These are phyloP conservation scores for Aureobasidium uvarum DNA, from an alignment of 2,329 filamentous ascomycete genomes.

Conservation along the genomic window DNA sequence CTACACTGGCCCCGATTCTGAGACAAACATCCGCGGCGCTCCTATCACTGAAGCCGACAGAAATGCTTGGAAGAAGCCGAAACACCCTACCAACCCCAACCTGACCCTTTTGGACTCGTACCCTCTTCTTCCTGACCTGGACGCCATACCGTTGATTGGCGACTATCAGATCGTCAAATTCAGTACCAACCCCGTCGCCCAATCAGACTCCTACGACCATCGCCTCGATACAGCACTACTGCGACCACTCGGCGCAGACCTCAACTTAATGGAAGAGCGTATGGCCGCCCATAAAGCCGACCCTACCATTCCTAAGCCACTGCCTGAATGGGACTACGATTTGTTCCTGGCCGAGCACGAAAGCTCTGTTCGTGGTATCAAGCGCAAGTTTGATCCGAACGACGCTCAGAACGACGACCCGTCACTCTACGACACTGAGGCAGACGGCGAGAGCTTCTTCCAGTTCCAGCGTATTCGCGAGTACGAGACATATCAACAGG, in stretches of 20 bases:
- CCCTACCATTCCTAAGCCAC: constrained; percentile 51
- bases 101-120: constrained; percentile 60
- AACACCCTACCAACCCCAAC: constrained; percentile 58
- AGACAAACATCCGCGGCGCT: constrained; percentile 54
- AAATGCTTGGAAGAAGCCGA: constrained; percentile 59
- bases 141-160: constrained; percentile 58
- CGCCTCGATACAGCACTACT: constrained; percentile 60
- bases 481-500: constrained; percentile 60
- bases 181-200: constrained; percentile 56
- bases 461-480: constrained; percentile 57
- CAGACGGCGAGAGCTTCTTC: constrained; percentile 45
- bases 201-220: constrained; percentile 53
- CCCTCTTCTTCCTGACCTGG: constrained; percentile 60
- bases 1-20: constrained; percentile 65
- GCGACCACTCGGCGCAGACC: constrained; percentile 52
- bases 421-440: constrained; percentile 49
- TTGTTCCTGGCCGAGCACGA: constrained; percentile 57
- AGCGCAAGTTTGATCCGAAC: constrained; percentile 55
- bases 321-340: constrained; percentile 59
- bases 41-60: constrained; percentile 54
- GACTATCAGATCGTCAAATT: constrained; percentile 62
- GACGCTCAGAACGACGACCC: constrained; percentile 56
- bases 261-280: constrained; percentile 48
- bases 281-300: constrained; percentile 50
- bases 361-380: constrained; percentile 51